Evolutionary conservation across 2,329 filamentous ascomycete genomes (phyloP).

Genomic region (Colletotrichum incanum): DNA sequence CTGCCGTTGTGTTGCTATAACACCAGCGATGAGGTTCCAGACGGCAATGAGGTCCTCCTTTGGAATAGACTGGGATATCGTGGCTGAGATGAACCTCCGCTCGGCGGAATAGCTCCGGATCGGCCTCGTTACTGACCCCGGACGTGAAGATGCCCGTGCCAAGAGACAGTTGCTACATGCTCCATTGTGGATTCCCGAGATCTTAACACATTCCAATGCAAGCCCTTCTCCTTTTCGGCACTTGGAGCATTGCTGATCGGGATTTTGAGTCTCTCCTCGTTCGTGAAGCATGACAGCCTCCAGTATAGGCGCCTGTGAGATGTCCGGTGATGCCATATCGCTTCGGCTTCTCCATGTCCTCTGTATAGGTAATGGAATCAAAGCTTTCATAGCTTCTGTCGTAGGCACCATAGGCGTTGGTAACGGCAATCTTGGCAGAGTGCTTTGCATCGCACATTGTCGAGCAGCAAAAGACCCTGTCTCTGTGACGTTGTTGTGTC

Average conservation of each 20-base stretch:
- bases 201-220: conserved; percentile 47
- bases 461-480: not conserved
- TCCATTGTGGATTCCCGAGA: conserved; percentile 39
- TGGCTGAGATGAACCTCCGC: conserved; percentile 41
- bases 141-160: conserved; percentile 41
- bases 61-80: conserved; percentile 41
- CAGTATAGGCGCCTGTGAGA: conserved; percentile 32
- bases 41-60: conserved; percentile 49
- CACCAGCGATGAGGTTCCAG: conserved; percentile 57
- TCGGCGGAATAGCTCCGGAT: conserved; percentile 39
- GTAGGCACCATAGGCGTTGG: not conserved
- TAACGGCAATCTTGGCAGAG: not conserved
- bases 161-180: conserved; percentile 49
- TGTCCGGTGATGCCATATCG: conserved; percentile 2
- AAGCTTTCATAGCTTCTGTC: conserved; percentile 14
- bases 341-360: conserved; percentile 24
- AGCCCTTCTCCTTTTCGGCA: conserved; percentile 47
- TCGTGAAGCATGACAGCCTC: conserved; percentile 49
- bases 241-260: conserved; percentile 44
- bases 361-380: conserved; percentile 15
- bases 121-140: conserved; percentile 3
- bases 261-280: conserved; percentile 43
- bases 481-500: not conserved
- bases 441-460: not conserved
- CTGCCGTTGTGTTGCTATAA: conserved; percentile 98